Base-by-base conservation (phyloP, 768 basidiomycete genomes). In the Cystobasidium onofrii region DNA sequence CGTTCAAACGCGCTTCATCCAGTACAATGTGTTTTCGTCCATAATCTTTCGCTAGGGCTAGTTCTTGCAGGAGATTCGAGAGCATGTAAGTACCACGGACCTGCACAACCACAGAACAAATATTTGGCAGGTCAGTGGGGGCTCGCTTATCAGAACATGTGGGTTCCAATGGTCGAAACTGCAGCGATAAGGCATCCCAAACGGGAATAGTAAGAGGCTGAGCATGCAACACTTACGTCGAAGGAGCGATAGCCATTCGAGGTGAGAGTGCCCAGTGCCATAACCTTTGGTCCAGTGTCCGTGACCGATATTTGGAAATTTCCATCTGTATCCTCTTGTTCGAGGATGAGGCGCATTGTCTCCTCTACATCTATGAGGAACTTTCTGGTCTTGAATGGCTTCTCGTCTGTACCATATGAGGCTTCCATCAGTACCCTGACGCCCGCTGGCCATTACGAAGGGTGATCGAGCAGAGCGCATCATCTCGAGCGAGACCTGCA, bases 221-320 rank as follows among this genome's bases (percentile, higher is more conserved):
- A n/a, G n/a, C n/a, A n/a, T n/a, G n/a, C n/a, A n/a, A 23, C 90
- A 55, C 95, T 86, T 75, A 98, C 92, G 82, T 99, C 95, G 81
- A 96, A 96, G 1, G 89, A 89, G 84, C 97, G 97, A 87, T 91
- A 94, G 20, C 94, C 95, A 82, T 99, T 99, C 81, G 91, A 92
- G 2, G 92, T 92, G 10, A 92, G 95, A 0, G 95, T 99, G 20
- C 95, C 95, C 69, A 99, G 85, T 0, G 94, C 88, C 85, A 98
- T 89, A 80, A 95, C 86, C 84, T 98, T 99, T 15, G 94, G 94
- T 1, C 96, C 94, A 74, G 92, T 91, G 80, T 99, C 95, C 25
- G 90, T 93, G 80, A 97, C 86, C 77, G 90, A 92, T 80, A 98
- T 97, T 82, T 84, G 80, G 27, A 64, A 52, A 57, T 97, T 92